phyloP scores from a whole-genome alignment of 257 asterid genomes.

The Sherardia arvensis region DNA sequence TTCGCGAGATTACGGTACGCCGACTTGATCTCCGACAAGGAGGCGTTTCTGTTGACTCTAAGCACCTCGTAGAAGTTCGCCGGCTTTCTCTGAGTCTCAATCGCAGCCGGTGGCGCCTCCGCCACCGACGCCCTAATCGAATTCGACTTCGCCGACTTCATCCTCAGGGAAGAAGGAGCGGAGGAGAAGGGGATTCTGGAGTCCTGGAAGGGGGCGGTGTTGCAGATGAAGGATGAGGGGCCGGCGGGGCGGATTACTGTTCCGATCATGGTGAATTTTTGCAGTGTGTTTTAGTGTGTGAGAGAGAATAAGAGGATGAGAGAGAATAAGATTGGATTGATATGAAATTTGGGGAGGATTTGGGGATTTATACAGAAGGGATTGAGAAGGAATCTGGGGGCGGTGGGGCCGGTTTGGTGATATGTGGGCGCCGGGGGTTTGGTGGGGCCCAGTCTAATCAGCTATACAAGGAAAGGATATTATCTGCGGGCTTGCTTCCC shows the following conservation, averaged over 20 bases:
- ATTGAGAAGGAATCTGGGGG: constrained; percentile 5
- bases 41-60: constrained; percentile 50
- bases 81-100: constrained; percentile 16
- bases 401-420: constrained; percentile 4
- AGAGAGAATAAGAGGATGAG: background rate
- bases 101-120: constrained; percentile 29
- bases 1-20: constrained; percentile 85
- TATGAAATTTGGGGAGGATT: background rate
- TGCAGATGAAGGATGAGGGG: background rate
- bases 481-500: background rate
- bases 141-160: background rate
- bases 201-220: constrained; percentile 1
- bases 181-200: background rate
- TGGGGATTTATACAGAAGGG: background rate
- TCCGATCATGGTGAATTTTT: constrained; percentile 15
- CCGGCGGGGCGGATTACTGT: constrained; percentile 5
- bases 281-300: background rate
- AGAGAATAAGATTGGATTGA: background rate
- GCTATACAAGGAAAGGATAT: background rate
- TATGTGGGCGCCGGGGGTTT: constrained; percentile 5
- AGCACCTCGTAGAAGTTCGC: constrained; percentile 60
- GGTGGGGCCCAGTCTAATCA: background rate
- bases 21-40: constrained; percentile 65
- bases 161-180: background rate
- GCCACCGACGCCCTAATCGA: constrained; percentile 26